phyloP scores from a whole-genome alignment of 306 rosid species.

The Calophaca sinica region DNA sequence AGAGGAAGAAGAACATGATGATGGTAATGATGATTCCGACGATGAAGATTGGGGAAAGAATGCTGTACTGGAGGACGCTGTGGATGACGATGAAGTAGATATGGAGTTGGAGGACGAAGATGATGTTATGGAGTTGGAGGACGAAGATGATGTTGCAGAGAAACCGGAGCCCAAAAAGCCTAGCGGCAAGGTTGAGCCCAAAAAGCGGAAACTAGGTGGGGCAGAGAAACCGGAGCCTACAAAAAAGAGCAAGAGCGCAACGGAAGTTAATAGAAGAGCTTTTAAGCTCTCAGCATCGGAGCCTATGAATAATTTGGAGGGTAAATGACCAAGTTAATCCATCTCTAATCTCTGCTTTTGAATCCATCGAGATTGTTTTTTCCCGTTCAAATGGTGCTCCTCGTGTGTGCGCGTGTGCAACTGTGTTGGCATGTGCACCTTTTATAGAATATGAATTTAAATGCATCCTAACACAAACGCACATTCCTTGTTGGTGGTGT shows the following conservation, averaged over 20 bases:
- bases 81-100: conserved; percentile 49
- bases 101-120: conserved; percentile 61
- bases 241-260: conserved; percentile 65
- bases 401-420: background rate
- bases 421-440: background rate
- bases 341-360: background rate
- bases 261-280: conserved; percentile 45
- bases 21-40: conserved; percentile 52
- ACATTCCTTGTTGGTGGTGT: background rate
- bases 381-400: background rate
- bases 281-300: conserved; percentile 47
- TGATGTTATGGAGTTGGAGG: conserved; percentile 55
- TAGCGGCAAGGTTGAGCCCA: conserved; percentile 43
- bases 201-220: conserved; percentile 60
- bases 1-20: conserved; percentile 49
- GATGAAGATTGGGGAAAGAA: conserved; percentile 85
- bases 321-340: conserved; percentile 52
- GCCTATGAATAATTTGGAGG: conserved; percentile 53
- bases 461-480: background rate
- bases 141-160: conserved; percentile 45
- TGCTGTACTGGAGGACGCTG: conserved; percentile 53
- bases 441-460: conserved; percentile 4
- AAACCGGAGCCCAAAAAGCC: conserved; percentile 48
- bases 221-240: conserved; percentile 52
- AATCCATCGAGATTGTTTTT: background rate